Percentiles rank a stretch among this genome's conserved stretches.
These are phyloP conservation scores for Iodosphaeria phyllophila DNA, from an alignment of 2,329 filamentous ascomycete genomes.

Conservation along the genomic window DNA sequence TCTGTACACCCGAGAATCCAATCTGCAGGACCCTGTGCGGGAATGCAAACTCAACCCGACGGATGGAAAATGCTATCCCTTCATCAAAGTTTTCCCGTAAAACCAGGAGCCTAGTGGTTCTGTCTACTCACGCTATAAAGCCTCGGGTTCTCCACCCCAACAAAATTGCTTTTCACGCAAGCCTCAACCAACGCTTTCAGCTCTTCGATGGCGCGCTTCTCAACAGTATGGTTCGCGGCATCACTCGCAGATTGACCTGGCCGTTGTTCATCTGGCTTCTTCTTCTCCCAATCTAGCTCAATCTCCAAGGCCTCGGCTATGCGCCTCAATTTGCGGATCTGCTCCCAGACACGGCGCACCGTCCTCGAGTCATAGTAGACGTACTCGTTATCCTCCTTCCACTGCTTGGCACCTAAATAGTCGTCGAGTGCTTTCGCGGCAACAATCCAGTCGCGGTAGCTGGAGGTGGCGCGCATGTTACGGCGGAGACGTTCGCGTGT, in stretches of 20 bases:
- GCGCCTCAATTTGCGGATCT: conserved; percentile 48
- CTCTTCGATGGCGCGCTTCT: conserved; percentile 46
- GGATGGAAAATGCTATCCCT: no score
- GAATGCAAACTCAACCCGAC: no score
- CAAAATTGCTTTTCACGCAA: conserved; percentile 96
- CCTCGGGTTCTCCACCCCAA: conserved; percentile 79
- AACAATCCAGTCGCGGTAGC: conserved; percentile 67
- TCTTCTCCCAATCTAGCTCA: no score
- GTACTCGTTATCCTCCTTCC: conserved; percentile 63
- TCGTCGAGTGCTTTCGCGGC: conserved; percentile 64
- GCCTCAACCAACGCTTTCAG: conserved; percentile 64
- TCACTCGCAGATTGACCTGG: conserved; percentile 21
- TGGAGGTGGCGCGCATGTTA: conserved; percentile 51
- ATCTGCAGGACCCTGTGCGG: no score
- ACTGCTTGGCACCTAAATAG: conserved; percentile 62
- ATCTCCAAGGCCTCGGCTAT: conserved; percentile 32
- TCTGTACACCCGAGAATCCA: no score
- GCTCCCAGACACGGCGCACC: conserved; percentile 55
- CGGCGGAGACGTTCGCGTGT: conserved; percentile 51
- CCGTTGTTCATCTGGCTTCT: no score
- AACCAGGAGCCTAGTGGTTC: no score
- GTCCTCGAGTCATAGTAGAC: conserved; percentile 82
- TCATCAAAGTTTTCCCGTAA: no score
- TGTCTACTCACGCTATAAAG: no score
- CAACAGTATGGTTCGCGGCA: conserved; percentile 14